These are phyloP conservation scores for Xylaria castorea DNA, from an alignment of 495 filamentous ascomycete species.

Conservation along the genomic window DNA sequence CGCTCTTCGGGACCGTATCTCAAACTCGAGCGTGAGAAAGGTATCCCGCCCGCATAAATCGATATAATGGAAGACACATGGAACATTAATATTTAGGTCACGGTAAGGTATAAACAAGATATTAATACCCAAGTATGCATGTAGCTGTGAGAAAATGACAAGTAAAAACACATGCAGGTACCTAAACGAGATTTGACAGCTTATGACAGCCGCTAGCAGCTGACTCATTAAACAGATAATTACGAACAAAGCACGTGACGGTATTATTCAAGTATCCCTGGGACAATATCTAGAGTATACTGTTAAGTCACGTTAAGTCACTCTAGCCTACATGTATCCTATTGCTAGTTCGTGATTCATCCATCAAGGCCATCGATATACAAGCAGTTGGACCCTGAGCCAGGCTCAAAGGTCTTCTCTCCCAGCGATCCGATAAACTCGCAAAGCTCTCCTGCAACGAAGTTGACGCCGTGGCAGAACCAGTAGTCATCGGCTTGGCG, in stretches of 20 bases:
- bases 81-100: not conserved
- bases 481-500: constrained; percentile 33
- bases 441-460: constrained; percentile 38
- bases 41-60: not conserved
- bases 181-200: not conserved
- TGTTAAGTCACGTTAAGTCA: too few species aligned
- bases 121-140: not conserved
- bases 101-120: not conserved
- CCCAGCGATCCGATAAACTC: constrained; percentile 39
- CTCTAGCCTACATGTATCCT: too few species aligned
- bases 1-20: not conserved
- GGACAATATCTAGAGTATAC: not conserved
- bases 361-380: constrained; percentile 33
- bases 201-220: not conserved
- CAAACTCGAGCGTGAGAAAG: not conserved
- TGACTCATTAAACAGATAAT: not conserved
- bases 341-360: not conserved
- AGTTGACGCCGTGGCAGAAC: constrained; percentile 45
- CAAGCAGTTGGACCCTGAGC: constrained; percentile 30
- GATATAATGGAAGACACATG: not conserved
- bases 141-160: constrained; percentile 1
- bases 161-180: constrained; percentile 4
- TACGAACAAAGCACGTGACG: constrained; percentile 5
- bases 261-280: not conserved
- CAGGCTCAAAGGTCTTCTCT: constrained; percentile 27